Evolutionary conservation across 495 filamentous ascomycete species (phyloP), one percentile per base, ranked within the genome.

Genomic region (Pyrenopolyporus hunteri): DNA sequence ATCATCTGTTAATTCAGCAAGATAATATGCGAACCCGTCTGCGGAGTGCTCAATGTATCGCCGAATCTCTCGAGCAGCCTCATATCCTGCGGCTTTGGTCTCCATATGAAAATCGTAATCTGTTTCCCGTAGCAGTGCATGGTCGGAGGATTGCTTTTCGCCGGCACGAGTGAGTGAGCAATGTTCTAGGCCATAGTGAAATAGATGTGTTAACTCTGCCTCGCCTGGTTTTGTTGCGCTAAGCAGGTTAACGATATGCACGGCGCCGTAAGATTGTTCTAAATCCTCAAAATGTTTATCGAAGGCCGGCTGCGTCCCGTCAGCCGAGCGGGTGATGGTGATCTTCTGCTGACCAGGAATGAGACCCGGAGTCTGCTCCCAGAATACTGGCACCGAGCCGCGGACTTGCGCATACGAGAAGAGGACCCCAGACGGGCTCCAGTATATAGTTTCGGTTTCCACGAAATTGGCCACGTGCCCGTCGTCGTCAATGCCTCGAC

Each of bases 61-160:
- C 48, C 83, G 86, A 44, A 98, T 94, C 67, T 84, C 79, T 63
- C 82, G 87, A 35, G 93, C 93, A 49, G 90, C 89, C 60, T 93
- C 93, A 68, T 97, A 98, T 2, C 94, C 93, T 39, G 83, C 79
- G 0, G 91, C 88, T 65, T 90, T 89, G 0, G 94, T 94, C 73
- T 98, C 92, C 2, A 92, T 93, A 69, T 97, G 91, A 54, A 98
- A 97, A 74, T 98, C 93, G 66, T 90, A 98, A 63, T 93, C 88
- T 7, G 93, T 96, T 43, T 86, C 80, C 57, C 83, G 82, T 22
- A 97, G 73, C 25, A 97, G 78, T 45, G 88, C 82, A 66, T 86
- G 85, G 28, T 87, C 88, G n/a, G 77, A 72, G n/a, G 77, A 76
- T 25, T 68, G 55, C 64, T 73, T 67, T 19, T 75, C 76, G 6